Base-by-base conservation (phyloP, 768 basidiomycete species). In the Suillus placidus region DNA sequence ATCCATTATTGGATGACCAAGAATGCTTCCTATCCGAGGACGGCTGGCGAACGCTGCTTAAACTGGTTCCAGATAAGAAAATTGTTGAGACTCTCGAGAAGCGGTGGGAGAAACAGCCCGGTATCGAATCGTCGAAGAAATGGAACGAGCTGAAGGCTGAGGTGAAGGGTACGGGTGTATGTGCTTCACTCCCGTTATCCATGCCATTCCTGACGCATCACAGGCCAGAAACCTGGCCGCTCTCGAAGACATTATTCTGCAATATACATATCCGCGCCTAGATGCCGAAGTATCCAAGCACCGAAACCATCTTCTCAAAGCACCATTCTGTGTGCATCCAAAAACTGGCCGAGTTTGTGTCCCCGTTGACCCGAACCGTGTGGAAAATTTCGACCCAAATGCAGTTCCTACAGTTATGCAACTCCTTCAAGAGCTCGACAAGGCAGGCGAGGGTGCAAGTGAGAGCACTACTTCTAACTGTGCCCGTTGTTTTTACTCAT, bases 211-310 rank as follows among this genome's bases (percentile, higher is more conserved):
- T 67, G 47, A 43, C 43, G 43, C 61, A 38, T 64, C 52, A 45
- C 32, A 68, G 68, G 23, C 52, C 67, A 82, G 80, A 67, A 68
- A 34, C 70, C 65, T 35, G 68, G 86, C 78, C 2, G 87, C 88
- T 4, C 80, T 95, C 80, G 90, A 97, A 74, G 97, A 99, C 67
- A 87, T 98, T 66, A 82, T 97, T 56, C 81, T 99, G 14, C 91
- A 94, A 70, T 98, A 97, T 77, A 97, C 93, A 0, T 99, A 99
- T 77, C 97, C 97, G 1, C 88, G 97, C 14, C 85, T 99, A 62
- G 97, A 99, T 76, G 92, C 93, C 16, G 97, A 99, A 77, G 97
- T 99, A 35, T 96, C 95, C 3, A 97, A 99, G 73, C 94, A 96
- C 73, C 86, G 95, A 60, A 99, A 99, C 80, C 97, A 99, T 81